Evolutionary conservation across 2,329 filamentous ascomycete genomes (phyloP).

Genomic region (Alternaria longipes): DNA sequence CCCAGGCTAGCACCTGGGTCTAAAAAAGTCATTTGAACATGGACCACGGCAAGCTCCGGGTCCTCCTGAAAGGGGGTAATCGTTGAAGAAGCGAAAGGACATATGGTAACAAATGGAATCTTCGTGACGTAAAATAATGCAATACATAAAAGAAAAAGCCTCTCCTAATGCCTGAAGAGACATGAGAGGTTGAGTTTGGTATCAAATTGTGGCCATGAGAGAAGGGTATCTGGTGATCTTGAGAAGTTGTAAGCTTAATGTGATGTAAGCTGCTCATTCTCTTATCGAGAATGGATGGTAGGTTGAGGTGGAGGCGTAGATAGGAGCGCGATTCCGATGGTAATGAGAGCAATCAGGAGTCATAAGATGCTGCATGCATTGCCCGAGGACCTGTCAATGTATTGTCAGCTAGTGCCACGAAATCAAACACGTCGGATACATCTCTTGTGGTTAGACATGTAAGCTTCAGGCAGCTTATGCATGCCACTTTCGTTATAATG

Average conservation of each 20-base stretch:
- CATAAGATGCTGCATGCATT: slow-evolving; percentile 48
- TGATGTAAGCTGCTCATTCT: slow-evolving; percentile 2
- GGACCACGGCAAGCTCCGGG: slow-evolving; percentile 42
- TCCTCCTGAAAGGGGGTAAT: slow-evolving; percentile 46
- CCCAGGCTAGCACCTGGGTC: slow-evolving; percentile 43
- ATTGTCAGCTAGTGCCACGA: slow-evolving; percentile 16
- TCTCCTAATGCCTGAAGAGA: background rate
- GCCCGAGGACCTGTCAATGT: slow-evolving; percentile 38
- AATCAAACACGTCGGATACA: background rate
- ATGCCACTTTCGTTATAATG: slow-evolving; percentile 17
- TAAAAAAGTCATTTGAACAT: slow-evolving; percentile 38
- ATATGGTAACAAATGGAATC: slow-evolving; percentile 10
- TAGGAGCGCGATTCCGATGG: slow-evolving; percentile 31
- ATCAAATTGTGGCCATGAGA: slow-evolving; percentile 6
- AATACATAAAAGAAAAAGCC: slow-evolving; percentile 1
- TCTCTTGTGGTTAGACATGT: background rate
- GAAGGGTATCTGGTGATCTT: slow-evolving; percentile 3
- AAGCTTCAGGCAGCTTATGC: slow-evolving; percentile 10
- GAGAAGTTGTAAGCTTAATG: slow-evolving; percentile 4
- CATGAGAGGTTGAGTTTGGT: background rate
- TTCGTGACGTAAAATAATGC: slow-evolving; percentile 3
- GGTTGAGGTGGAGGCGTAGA: slow-evolving; percentile 17
- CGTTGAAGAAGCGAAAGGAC: slow-evolving; percentile 38
- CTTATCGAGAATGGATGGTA: background rate
- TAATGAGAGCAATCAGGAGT: slow-evolving; percentile 38